A percentile compares a stretch with the other conserved stretches of the same genome.
These are phyloP conservation scores for Podaxis sp. DNA, from an alignment of 768 basidiomycete species.

Conservation along the genomic window DNA sequence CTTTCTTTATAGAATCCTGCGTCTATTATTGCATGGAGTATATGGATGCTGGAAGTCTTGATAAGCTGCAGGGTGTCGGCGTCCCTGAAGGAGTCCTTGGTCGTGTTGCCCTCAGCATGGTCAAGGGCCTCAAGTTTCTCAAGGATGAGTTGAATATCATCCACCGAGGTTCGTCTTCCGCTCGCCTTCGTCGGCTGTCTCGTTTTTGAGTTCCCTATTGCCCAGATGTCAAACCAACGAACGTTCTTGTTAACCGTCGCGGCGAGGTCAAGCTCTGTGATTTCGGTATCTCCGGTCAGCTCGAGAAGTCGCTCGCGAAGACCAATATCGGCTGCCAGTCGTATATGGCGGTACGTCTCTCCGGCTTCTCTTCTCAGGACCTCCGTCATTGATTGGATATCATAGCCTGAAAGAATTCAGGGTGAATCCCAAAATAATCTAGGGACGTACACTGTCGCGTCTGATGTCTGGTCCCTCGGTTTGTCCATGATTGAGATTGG, in stretches of 20 bases:
- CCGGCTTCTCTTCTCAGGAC: not conserved
- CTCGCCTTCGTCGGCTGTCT: not conserved
- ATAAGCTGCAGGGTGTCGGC: conserved; percentile 65
- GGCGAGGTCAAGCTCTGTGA: conserved; percentile 95
- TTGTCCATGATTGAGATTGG: conserved; percentile 93
- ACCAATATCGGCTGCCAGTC: conserved; percentile 99
- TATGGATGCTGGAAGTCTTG: conserved; percentile 98
- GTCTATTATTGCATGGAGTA: conserved; percentile 99
- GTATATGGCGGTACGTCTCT: conserved; percentile 88
- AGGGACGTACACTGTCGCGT: conserved; percentile 92
- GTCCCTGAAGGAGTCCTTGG: conserved; percentile 81
- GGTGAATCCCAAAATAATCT: conserved; percentile 87
- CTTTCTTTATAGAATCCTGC: conserved; percentile 99
- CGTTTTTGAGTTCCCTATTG: conserved; percentile 10
- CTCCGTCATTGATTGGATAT: conserved; percentile 6
- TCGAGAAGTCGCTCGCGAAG: conserved; percentile 94
- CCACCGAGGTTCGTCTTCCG: conserved; percentile 42
- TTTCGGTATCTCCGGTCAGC: conserved; percentile 98
- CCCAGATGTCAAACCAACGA: conserved; percentile 89
- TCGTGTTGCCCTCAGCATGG: conserved; percentile 78
- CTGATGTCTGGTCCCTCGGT: conserved; percentile 97
- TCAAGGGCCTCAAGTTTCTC: conserved; percentile 88
- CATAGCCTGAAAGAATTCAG: conserved; percentile 91
- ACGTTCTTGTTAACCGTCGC: conserved; percentile 84
- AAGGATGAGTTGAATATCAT: conserved; percentile 91